Percentiles rank a stretch among this genome's conserved stretches.
phyloP scores from a whole-genome alignment of 768 basidiomycete species.

The Trametes meyenii region DNA sequence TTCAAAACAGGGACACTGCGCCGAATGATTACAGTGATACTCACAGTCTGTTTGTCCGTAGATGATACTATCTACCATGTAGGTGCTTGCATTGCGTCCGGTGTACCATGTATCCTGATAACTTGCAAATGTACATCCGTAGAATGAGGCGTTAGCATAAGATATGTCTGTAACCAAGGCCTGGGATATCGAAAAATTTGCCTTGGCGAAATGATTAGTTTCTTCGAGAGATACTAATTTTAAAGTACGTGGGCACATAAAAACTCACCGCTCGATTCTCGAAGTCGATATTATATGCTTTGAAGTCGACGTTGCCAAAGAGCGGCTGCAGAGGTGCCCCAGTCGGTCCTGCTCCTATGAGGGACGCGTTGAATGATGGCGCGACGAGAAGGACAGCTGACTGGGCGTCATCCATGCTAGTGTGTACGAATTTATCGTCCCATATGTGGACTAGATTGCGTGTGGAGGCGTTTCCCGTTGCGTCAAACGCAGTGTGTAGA shows the following conservation, averaged over 20 bases:
- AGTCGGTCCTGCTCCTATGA: conserved; percentile 62
- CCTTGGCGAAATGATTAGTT: conserved; percentile 32
- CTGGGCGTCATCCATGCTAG: conserved; percentile 55
- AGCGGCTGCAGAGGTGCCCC: conserved; percentile 54
- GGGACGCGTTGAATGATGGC: conserved; percentile 56
- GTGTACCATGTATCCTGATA: conserved; percentile 72
- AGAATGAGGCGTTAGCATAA: conserved; percentile 70
- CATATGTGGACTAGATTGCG: conserved; percentile 57
- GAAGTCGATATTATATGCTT: conserved; percentile 67
- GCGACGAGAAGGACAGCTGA: conserved; percentile 61
- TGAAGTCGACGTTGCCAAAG: conserved; percentile 62
- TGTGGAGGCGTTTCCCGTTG: conserved; percentile 46
- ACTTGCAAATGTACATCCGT: conserved; percentile 61
- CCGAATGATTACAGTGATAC: conserved; percentile 19
- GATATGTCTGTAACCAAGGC: conserved; percentile 65
- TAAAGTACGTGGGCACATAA: no score
- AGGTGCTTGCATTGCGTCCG: conserved; percentile 59
- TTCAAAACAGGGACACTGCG: neutral
- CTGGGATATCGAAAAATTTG: conserved; percentile 60
- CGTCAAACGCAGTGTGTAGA: conserved; percentile 38
- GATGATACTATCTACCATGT: conserved; percentile 62
- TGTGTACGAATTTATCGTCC: conserved; percentile 46
- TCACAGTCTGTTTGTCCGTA: conserved; percentile 67
- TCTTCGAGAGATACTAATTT: neutral
- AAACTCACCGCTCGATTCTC: conserved; percentile 60